Percentiles rank a stretch among this genome's conserved stretches.
Conservation (phyloP, 1,284 basidiomycete species). For the Puccinia triticina region DNA sequence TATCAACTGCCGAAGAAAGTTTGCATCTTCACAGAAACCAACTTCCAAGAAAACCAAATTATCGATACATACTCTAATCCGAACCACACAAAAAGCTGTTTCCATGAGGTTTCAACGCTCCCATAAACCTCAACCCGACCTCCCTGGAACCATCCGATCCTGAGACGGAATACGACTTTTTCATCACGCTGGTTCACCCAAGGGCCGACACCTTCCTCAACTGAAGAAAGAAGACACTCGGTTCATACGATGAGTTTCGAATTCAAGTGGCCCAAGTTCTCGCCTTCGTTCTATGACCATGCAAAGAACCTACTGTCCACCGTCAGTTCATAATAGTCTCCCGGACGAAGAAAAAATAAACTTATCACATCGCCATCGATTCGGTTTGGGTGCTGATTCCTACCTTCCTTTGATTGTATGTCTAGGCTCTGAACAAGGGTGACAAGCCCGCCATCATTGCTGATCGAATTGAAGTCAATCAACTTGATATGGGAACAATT, state of each 20-base stretch:
- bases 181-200: background rate
- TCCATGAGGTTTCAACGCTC: too few species aligned
- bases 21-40: too few species aligned
- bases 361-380: background rate
- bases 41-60: background rate
- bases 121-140: too few species aligned
- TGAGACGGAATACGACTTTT: background rate
- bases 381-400: background rate
- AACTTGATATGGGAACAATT: conserved; percentile 96
- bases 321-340: conserved; percentile 48
- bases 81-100: too few species aligned
- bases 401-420: background rate
- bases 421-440: conserved; percentile 86
- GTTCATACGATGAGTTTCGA: conserved; percentile 79
- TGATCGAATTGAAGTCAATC: conserved; percentile 94
- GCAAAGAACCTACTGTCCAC: conserved; percentile 89
- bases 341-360: background rate
- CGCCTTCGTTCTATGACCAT: conserved; percentile 88
- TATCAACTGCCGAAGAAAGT: too few species aligned
- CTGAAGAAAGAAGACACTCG: background rate
- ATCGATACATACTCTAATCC: too few species aligned
- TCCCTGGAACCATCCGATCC: background rate
- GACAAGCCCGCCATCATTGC: conserved; percentile 97
- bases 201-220: background rate
- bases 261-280: conserved; percentile 97